Evolutionary conservation across 2,329 filamentous ascomycete species (phyloP).

Genomic region (Cercospora sp.): DNA sequence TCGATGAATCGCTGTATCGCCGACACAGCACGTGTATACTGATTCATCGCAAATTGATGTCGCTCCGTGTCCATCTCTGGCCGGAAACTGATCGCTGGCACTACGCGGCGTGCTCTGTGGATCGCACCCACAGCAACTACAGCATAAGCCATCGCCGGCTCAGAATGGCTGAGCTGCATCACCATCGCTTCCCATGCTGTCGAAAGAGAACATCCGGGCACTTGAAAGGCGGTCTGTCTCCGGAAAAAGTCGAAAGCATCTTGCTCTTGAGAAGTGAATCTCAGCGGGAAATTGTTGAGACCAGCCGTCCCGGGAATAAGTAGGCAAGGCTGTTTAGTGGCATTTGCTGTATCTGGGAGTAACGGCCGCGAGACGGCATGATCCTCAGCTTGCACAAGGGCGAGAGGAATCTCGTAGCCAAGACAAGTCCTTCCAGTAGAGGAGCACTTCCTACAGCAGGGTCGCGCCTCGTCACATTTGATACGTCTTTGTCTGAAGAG

Average conservation of each 20-base stretch:
- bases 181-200: background rate
- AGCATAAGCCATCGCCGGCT: background rate
- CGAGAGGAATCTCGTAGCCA: background rate
- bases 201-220: background rate
- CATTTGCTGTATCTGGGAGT: background rate
- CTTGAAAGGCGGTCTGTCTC: background rate
- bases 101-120: background rate
- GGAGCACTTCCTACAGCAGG: background rate
- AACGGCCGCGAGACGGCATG: background rate
- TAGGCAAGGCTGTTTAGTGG: background rate
- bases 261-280: background rate
- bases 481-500: background rate
- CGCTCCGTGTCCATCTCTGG: background rate
- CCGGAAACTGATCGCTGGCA: background rate
- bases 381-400: background rate
- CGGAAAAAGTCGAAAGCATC: background rate
- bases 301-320: background rate
- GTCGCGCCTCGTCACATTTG: background rate
- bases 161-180: background rate
- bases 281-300: background rate
- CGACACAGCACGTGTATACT: background rate
- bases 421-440: background rate
- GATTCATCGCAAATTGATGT: background rate
- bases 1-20: background rate
- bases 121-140: background rate